Percentiles rank a stretch among this genome's conserved stretches.
Evolutionary conservation across 1,139 yeast genomes (phyloP).

Genomic region (Magnusiomyces sp.): DNA sequence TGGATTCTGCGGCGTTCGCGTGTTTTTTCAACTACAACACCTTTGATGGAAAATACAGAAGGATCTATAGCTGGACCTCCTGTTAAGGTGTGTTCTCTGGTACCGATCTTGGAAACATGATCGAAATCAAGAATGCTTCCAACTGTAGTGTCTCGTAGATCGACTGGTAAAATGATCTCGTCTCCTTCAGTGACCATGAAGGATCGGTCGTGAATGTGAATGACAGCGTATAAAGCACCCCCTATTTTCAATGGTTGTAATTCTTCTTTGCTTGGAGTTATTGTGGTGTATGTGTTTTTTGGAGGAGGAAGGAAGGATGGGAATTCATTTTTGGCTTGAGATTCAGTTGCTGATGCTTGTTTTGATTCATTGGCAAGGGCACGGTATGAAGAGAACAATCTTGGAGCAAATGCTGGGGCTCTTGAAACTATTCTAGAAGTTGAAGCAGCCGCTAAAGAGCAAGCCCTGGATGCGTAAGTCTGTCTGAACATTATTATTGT

Average conservation of each 20-base stretch:
- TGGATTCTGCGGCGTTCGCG: slow-evolving; percentile 68
- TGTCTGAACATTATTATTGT: too few species aligned
- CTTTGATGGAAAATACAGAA: slow-evolving; percentile 53
- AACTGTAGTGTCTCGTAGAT: slow-evolving; percentile 62
- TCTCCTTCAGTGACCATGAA: slow-evolving; percentile 91
- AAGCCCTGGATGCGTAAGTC: too few species aligned
- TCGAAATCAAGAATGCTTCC: slow-evolving; percentile 71
- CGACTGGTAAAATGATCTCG: slow-evolving; percentile 65
- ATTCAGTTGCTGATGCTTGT: neutral
- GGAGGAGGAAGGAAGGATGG: slow-evolving; percentile 14
- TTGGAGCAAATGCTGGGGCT: too few species aligned
- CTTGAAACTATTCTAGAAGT: too few species aligned
- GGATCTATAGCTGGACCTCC: slow-evolving; percentile 46
- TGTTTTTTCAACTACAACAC: slow-evolving; percentile 78
- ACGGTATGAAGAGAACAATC: too few species aligned
- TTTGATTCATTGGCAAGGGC: too few species aligned
- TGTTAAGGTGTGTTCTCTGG: slow-evolving; percentile 67
- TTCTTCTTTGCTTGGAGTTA: slow-evolving; percentile 24
- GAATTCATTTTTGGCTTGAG: slow-evolving; percentile 4
- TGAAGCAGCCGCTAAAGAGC: too few species aligned
- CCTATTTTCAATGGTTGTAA: slow-evolving; percentile 58
- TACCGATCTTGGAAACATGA: slow-evolving; percentile 75
- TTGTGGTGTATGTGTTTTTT: slow-evolving; percentile 10
- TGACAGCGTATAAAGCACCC: slow-evolving; percentile 61
- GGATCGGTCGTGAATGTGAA: slow-evolving; percentile 75